Base-by-base conservation (phyloP, 2,329 filamentous ascomycete genomes). In the Epichloe brachyelytri region DNA sequence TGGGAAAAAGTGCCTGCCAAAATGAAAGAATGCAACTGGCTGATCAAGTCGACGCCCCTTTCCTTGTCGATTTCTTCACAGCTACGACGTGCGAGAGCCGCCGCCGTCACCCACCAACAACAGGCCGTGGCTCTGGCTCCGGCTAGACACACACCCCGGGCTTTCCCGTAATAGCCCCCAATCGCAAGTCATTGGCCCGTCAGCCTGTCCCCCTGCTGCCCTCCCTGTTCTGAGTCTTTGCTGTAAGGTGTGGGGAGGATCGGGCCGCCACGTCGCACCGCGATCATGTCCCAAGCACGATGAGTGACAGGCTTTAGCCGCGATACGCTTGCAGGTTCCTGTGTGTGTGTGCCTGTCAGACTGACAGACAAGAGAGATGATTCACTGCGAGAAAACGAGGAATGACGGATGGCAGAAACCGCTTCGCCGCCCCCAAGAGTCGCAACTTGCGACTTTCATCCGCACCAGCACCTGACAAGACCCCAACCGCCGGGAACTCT, bases 221-320 rank as follows among this genome's bases (percentile, higher is more conserved):
- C 22, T 22, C 22, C 26, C 10, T 30, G 17, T 19, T 20, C 14
- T 45, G n/a, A n/a, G 8, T 17, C 10, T 37, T 22, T 22, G 36
- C 15, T 15, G 36, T 0, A 30, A 20, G 38, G 38, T 53, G 43
- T 34, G 51, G 51, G 51, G 51, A 41, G 51, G 48, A 48, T 40
- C 51, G 51, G 51, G 43, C 51, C 51, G 51, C 33, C 51, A 53
- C 17, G 51, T 53, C 51, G 48, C 51, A 46, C 48, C 30, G 39
- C 48, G 41, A 52, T 49, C 46, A 48, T 37, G 41, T 39, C n/a
- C 41, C 17, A 37, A 49, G 36, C 44, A 51, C 34, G 33, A 44
- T 36, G 43, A 38, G 26, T 44, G 45, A 51, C 39, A 44, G 45
- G 37, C 38, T 26, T 38, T 51, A 51, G 45, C 50, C 49, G 49